phyloP scores from a whole-genome alignment of 441 rosid genomes.

The Hura crepitans region DNA sequence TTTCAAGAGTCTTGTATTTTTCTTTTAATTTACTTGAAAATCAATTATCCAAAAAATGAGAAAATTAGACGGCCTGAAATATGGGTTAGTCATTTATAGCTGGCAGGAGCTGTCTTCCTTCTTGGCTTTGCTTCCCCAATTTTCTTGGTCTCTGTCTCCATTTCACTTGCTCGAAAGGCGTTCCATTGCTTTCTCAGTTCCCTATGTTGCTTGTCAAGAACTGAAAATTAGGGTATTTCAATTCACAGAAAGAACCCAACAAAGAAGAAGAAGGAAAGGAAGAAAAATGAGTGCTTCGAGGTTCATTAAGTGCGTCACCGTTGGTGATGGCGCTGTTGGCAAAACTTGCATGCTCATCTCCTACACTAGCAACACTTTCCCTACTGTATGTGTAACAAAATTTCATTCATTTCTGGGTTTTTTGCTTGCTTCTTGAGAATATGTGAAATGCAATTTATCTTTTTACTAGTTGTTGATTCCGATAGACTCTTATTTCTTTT shows the following conservation, averaged over 20 bases:
- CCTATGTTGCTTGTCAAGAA: constrained; percentile 5
- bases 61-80: constrained; percentile 20
- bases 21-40: not conserved
- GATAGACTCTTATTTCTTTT: not conserved
- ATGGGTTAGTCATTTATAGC: constrained; percentile 29
- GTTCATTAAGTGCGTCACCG: constrained; percentile 92
- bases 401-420: constrained; percentile 11
- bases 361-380: constrained; percentile 94
- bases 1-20: not conserved
- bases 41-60: too few relatives aligned
- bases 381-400: constrained; percentile 51
- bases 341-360: constrained; percentile 97
- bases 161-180: not conserved
- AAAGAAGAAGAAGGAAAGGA: constrained; percentile 1
- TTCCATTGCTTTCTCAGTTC: constrained; percentile 5
- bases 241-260: constrained; percentile 10
- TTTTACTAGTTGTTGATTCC: not conserved
- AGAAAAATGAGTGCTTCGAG: constrained; percentile 74
- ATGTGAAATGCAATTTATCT: constrained; percentile 9
- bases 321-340: constrained; percentile 98
- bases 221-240: constrained; percentile 20
- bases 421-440: constrained; percentile 28
- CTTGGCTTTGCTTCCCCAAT: constrained; percentile 3
- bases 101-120: constrained; percentile 43
- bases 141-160: constrained; percentile 9